Evolutionary conservation across 345 rosid species (phyloP).

Genomic region (Brassica juncea): DNA sequence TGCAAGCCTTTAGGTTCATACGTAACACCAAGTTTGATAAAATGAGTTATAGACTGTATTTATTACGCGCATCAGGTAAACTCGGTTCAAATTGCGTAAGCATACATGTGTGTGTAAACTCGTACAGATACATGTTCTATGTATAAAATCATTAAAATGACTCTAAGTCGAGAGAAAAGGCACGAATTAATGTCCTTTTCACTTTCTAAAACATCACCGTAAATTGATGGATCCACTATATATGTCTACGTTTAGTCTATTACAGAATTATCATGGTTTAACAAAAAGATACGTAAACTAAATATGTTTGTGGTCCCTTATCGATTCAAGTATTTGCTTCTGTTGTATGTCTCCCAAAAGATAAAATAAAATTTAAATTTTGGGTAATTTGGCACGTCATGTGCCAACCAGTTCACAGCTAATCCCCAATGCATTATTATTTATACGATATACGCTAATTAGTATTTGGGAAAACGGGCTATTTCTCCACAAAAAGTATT

Average conservation of each 20-base stretch:
- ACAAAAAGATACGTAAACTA: constrained; percentile 28
- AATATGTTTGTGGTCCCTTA: constrained; percentile 31
- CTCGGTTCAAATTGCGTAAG: not conserved
- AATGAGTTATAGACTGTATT: not conserved
- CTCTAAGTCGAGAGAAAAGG: not conserved
- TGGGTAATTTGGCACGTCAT: constrained; percentile 34
- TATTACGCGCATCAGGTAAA: not conserved
- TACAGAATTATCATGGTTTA: constrained; percentile 15
- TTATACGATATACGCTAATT: not conserved
- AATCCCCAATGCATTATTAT: constrained; percentile 20
- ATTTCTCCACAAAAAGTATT: too few species aligned
- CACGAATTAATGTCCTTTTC: not conserved
- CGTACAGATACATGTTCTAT: too few species aligned
- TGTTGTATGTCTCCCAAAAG: constrained; percentile 20
- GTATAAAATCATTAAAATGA: not conserved
- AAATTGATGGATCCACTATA: not conserved
- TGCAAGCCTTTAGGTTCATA: not conserved
- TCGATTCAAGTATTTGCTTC: constrained; percentile 30
- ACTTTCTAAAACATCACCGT: not conserved
- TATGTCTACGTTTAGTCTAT: not conserved
- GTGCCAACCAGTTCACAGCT: constrained; percentile 42
- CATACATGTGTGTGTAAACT: too few species aligned
- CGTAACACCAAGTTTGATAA: not conserved
- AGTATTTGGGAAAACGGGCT: too few species aligned
- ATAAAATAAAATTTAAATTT: constrained; percentile 19